These are phyloP conservation scores for Begonia loranthoides DNA, from an alignment of 306 rosid genomes.

Conservation along the genomic window DNA sequence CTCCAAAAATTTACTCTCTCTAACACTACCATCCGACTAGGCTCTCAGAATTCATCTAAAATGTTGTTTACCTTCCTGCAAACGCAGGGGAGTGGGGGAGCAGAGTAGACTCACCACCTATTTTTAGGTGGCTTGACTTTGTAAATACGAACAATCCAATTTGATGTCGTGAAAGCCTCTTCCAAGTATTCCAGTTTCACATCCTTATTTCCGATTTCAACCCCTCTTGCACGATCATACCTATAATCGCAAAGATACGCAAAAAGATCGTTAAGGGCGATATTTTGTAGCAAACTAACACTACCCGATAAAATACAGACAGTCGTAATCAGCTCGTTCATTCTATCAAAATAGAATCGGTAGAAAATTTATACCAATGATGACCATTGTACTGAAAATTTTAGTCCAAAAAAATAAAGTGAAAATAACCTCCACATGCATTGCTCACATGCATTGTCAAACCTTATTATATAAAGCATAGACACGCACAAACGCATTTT, in stretches of 20 bases:
- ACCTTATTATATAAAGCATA: no score
- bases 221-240: slow-evolving; percentile 97
- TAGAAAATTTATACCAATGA: no score
- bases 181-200: slow-evolving; percentile 89
- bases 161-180: slow-evolving; percentile 94
- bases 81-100: background rate
- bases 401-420: no score
- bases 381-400: no score
- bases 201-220: slow-evolving; percentile 96
- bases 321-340: no score
- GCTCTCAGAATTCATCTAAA: background rate
- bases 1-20: background rate
- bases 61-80: background rate
- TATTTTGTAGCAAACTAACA: background rate
- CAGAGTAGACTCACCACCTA: slow-evolving; percentile 47
- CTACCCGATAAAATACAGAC: background rate
- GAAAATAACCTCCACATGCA: no score
- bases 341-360: no score
- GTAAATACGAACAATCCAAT: slow-evolving; percentile 98
- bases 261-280: background rate
- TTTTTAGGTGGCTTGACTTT: slow-evolving; percentile 97
- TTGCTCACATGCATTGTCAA: no score
- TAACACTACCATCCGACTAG: no score
- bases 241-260: slow-evolving; percentile 25
- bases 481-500: no score